A percentile compares a stretch with the other conserved stretches of the same genome.
Evolutionary conservation across 257 asterid species (phyloP).

Genomic region (Haberlea rhodopensis): DNA sequence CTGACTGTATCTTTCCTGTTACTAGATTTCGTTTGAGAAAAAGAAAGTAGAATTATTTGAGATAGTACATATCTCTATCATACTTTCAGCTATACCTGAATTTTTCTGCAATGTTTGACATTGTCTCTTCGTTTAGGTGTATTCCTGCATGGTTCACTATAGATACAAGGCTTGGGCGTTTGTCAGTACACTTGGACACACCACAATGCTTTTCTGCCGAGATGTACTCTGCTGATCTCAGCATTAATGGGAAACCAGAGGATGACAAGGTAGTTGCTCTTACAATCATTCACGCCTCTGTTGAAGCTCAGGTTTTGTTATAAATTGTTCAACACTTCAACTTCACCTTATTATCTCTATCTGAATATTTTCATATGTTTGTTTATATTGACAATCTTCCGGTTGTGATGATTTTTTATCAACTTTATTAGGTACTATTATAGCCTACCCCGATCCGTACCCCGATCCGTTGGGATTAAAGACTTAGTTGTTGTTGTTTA

Average conservation of each 20-base stretch:
- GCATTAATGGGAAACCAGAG: constrained; percentile 79
- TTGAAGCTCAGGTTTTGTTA: too few relatives aligned
- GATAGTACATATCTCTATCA: constrained; percentile 57
- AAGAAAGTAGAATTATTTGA: constrained; percentile 95
- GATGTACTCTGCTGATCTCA: constrained; percentile 87
- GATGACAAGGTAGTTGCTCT: constrained; percentile 75
- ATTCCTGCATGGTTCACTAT: constrained; percentile 92
- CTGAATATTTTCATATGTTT: too few relatives aligned
- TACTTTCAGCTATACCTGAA: constrained; percentile 11
- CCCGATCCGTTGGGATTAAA: too few relatives aligned
- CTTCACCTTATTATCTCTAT: too few relatives aligned
- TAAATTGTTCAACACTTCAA: too few relatives aligned
- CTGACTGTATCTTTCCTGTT: constrained; percentile 14
- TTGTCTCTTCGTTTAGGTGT: constrained; percentile 59
- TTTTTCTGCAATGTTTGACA: constrained; percentile 10
- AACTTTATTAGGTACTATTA: too few relatives aligned
- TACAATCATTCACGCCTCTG: not conserved
- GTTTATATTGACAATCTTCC: too few relatives aligned
- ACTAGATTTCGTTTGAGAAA: constrained; percentile 86
- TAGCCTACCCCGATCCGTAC: too few relatives aligned
- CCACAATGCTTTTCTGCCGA: constrained; percentile 92
- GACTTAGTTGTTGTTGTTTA: too few relatives aligned
- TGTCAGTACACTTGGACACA: constrained; percentile 80
- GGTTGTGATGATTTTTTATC: too few relatives aligned
- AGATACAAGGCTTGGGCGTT: constrained; percentile 89